Evolutionary conservation across 2,329 filamentous ascomycete species (phyloP).

Genomic region (Nothophoma quercina): DNA sequence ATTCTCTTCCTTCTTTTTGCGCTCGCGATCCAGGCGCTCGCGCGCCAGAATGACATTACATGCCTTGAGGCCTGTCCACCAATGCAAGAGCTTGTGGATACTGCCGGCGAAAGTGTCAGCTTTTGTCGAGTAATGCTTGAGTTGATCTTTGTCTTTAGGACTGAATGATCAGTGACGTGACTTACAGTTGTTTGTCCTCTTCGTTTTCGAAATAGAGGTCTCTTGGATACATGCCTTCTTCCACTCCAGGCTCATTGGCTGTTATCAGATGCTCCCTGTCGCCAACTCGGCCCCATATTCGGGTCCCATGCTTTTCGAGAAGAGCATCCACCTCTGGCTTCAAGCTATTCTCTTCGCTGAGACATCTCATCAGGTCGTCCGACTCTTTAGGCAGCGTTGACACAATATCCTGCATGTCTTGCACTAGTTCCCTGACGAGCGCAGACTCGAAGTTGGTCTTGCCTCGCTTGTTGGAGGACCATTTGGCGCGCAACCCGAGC

Average conservation of each 20-base stretch:
- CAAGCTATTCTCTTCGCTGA: constrained; percentile 41
- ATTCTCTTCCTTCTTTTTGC: constrained; percentile 45
- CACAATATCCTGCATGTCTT: constrained; percentile 44
- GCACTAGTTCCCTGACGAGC: constrained; percentile 44
- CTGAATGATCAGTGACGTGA: background rate
- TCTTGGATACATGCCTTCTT: constrained; percentile 40
- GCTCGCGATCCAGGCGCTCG: constrained; percentile 44
- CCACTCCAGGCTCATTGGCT: constrained; percentile 42
- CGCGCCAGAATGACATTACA: constrained; percentile 48
- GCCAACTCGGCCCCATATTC: constrained; percentile 42
- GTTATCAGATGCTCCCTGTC: constrained; percentile 44
- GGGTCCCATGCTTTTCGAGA: constrained; percentile 42
- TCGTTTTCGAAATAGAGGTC: constrained; percentile 45
- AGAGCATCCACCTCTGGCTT: constrained; percentile 40
- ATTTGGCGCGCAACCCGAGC: constrained; percentile 45
- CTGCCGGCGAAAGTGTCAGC: constrained; percentile 27
- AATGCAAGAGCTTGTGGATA: constrained; percentile 46
- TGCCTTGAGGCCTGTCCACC: constrained; percentile 49
- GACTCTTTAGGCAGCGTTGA: constrained; percentile 44
- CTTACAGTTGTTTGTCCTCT: constrained; percentile 42
- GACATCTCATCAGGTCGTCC: constrained; percentile 39
- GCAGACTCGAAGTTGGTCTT: constrained; percentile 49
- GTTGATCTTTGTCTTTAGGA: background rate
- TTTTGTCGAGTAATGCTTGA: too few species aligned
- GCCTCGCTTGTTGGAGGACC: constrained; percentile 49